Percentiles rank a stretch among this genome's conserved stretches.
phyloP scores from a whole-genome alignment of 2,329 filamentous ascomycete species.

The Byssothecium circinans region DNA sequence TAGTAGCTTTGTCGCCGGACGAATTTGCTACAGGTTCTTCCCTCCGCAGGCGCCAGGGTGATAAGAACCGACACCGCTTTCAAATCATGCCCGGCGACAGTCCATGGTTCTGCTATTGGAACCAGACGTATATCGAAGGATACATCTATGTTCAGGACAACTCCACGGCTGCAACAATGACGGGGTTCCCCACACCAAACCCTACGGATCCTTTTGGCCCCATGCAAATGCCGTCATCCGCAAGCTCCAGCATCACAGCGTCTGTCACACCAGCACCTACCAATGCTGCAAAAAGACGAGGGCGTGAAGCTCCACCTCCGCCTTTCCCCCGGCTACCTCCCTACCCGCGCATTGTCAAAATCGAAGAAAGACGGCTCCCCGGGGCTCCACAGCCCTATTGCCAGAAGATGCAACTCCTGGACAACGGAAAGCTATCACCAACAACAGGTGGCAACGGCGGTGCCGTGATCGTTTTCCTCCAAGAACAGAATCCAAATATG shows the following conservation, averaged over 20 bases:
- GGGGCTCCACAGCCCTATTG: constrained; percentile 60
- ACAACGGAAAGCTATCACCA: constrained; percentile 51
- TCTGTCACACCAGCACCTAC: constrained; percentile 7
- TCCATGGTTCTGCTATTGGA: constrained; percentile 73
- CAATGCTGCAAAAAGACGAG: neutral
- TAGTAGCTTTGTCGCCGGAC: constrained; percentile 57
- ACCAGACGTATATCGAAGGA: constrained; percentile 65
- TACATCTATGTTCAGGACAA: constrained; percentile 66
- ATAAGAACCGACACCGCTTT: constrained; percentile 42
- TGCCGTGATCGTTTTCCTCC: constrained; percentile 42
- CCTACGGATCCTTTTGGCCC: constrained; percentile 18
- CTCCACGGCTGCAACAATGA: constrained; percentile 43
- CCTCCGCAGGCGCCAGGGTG: constrained; percentile 24
- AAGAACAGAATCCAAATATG: constrained; percentile 45
- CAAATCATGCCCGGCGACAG: constrained; percentile 57
- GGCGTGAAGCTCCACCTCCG: constrained; percentile 5
- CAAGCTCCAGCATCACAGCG: constrained; percentile 11
- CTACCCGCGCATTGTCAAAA: constrained; percentile 64
- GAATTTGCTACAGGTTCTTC: constrained; percentile 36
- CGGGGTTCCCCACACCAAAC: constrained; percentile 26
- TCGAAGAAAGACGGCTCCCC: constrained; percentile 63
- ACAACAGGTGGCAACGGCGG: constrained; percentile 37
- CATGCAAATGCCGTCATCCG: constrained; percentile 8
- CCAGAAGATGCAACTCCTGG: constrained; percentile 63
- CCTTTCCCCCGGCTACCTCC: constrained; percentile 25